Conservation (phyloP, 192 early-diverging fungal genomes). For the Podila epigama region DNA sequence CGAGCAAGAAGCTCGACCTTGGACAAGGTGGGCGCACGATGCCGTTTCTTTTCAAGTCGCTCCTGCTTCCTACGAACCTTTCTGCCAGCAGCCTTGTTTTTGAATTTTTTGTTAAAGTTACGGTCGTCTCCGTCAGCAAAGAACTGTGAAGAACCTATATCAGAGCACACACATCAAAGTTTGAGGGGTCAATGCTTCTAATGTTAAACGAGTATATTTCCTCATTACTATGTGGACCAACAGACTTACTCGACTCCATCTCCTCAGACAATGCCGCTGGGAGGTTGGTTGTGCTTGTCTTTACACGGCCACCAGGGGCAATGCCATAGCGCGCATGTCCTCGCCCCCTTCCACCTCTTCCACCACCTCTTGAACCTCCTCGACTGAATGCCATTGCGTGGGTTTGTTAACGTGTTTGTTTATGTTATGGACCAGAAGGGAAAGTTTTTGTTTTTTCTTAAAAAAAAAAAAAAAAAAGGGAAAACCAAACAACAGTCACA, state of each 20-base stretch:
- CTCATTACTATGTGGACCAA: too few relatives aligned
- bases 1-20: slow-evolving; percentile 36
- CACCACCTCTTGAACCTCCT: slow-evolving; percentile 29
- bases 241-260: slow-evolving; percentile 49
- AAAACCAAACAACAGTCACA: slow-evolving; percentile 5
- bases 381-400: slow-evolving; percentile 19
- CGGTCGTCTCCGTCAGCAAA: slow-evolving; percentile 54
- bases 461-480: slow-evolving; percentile 1
- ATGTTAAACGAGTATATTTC: too few relatives aligned
- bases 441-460: not conserved
- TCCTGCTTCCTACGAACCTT: slow-evolving; percentile 61
- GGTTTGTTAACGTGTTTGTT: not conserved
- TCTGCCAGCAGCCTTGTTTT: slow-evolving; percentile 51
- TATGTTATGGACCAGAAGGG: not conserved
- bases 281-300: slow-evolving; percentile 52
- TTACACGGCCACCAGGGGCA: slow-evolving; percentile 39
- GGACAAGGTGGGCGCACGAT: slow-evolving; percentile 38
- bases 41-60: slow-evolving; percentile 54
- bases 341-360: slow-evolving; percentile 8
- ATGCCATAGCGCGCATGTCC: slow-evolving; percentile 25
- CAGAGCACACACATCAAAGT: not conserved
- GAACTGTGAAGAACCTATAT: slow-evolving; percentile 35
- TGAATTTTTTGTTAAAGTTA: slow-evolving; percentile 56
- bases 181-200: too few relatives aligned
- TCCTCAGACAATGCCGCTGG: slow-evolving; percentile 45